phyloP scores from a whole-genome alignment of 2,329 filamentous ascomycete genomes.

The Alternaria hordeiaustralica region DNA sequence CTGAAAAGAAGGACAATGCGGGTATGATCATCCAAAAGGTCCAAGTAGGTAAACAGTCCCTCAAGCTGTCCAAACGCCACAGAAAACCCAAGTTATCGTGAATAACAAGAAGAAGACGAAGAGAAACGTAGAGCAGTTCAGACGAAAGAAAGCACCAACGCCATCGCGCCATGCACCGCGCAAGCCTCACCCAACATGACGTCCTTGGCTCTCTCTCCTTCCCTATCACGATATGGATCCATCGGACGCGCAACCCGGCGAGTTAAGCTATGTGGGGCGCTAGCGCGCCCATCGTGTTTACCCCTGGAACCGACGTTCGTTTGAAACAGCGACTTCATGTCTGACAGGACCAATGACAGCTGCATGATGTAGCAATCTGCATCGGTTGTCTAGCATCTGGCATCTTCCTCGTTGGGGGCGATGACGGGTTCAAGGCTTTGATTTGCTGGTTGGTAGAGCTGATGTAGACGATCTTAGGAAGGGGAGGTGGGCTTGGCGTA shows the following conservation, averaged over 20 bases:
- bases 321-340: constrained; percentile 10
- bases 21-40: neutral
- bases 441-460: neutral
- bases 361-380: neutral
- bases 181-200: constrained; percentile 8
- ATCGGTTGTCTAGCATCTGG: neutral
- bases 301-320: constrained; percentile 7
- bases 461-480: neutral
- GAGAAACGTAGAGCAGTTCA: neutral
- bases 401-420: neutral
- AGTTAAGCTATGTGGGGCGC: neutral
- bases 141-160: neutral
- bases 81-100: neutral
- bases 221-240: neutral
- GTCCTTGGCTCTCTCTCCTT: neutral
- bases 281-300: neutral
- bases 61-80: neutral
- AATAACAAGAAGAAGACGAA: neutral
- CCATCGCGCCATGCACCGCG: constrained; percentile 1
- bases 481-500: neutral
- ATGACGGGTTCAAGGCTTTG: neutral
- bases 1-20: neutral
- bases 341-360: constrained; percentile 4
- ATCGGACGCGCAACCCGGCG: neutral
- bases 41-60: neutral